Evolutionary conservation across 2,329 filamentous ascomycete genomes (phyloP).

Genomic region (Chaetomiaceae sp.): DNA sequence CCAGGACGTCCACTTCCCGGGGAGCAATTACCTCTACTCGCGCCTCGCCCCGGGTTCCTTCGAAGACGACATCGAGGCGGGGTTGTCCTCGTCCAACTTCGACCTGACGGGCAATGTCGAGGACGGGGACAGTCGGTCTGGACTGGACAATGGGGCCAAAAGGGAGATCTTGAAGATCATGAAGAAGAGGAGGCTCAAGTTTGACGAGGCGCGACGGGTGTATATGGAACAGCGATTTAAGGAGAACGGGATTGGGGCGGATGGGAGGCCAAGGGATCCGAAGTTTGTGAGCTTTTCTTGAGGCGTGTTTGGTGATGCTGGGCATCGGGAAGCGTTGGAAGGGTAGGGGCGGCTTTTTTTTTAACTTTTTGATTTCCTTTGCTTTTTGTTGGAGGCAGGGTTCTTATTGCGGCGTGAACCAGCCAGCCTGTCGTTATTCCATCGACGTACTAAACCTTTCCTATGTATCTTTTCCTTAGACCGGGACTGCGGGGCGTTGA

Average conservation of each 20-base stretch:
- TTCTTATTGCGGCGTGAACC: not conserved
- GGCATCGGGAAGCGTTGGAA: not conserved
- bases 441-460: not conserved
- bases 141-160: constrained; percentile 78
- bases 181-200: constrained; percentile 75
- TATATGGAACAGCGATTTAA: constrained; percentile 84
- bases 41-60: constrained; percentile 62
- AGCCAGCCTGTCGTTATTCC: constrained; percentile 3
- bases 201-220: constrained; percentile 84
- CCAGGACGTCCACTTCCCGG: constrained; percentile 33
- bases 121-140: constrained; percentile 70
- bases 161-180: constrained; percentile 82
- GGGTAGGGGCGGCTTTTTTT: not conserved
- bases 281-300: constrained; percentile 92
- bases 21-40: constrained; percentile 65
- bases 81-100: constrained; percentile 77
- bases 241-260: constrained; percentile 81
- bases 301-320: too few relatives aligned
- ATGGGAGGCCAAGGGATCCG: constrained; percentile 83
- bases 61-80: constrained; percentile 79
- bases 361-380: constrained; percentile 10
- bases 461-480: constrained; percentile 2
- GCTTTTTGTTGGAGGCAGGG: not conserved
- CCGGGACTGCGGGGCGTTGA: constrained; percentile 11
- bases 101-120: constrained; percentile 77